phyloP scores from a whole-genome alignment of 1,284 basidiomycete genomes.

The Naganishia sp. region DNA sequence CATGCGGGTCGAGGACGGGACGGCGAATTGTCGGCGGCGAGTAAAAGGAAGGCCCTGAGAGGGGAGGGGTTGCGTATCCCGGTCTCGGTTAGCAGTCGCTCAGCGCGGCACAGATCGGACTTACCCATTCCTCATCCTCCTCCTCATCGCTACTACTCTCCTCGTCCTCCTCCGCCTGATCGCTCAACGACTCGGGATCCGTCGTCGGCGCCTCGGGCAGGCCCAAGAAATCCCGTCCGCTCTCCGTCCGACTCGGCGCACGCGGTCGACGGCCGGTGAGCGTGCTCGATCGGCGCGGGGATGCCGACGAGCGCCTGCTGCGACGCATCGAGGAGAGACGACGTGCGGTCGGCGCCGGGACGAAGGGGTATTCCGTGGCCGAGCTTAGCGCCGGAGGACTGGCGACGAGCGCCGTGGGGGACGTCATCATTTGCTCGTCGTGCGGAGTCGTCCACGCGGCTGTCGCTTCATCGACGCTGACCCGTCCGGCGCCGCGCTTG shows the following conservation, averaged over 20 bases:
- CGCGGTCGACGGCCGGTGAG: constrained; percentile 12
- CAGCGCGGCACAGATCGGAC: too few relatives aligned
- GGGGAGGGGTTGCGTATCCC: too few relatives aligned
- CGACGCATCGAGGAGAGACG: constrained; percentile 8
- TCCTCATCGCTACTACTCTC: constrained; percentile 40
- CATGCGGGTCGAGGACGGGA: constrained; percentile 37
- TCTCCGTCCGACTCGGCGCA: constrained; percentile 42
- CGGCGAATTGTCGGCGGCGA: constrained; percentile 36
- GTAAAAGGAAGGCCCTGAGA: constrained; percentile 32
- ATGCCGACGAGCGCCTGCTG: neutral
- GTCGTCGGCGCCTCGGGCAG: constrained; percentile 46
- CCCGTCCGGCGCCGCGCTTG: constrained; percentile 14
- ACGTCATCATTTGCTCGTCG: neutral
- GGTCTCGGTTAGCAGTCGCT: too few relatives aligned
- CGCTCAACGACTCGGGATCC: constrained; percentile 28
- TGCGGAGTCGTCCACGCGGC: constrained; percentile 29
- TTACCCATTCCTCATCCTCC: constrained; percentile 54
- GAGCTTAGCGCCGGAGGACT: constrained; percentile 15
- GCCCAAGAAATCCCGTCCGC: constrained; percentile 51
- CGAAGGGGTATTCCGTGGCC: neutral
- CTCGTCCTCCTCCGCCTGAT: constrained; percentile 39
- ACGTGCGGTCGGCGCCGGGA: neutral
- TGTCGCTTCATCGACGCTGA: constrained; percentile 31
- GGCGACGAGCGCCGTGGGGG: neutral
- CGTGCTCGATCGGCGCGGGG: constrained; percentile 2